Percentiles rank a stretch among this genome's conserved stretches.
phyloP scores from a whole-genome alignment of 306 rosid genomes.

The Carpinus viminea region DNA sequence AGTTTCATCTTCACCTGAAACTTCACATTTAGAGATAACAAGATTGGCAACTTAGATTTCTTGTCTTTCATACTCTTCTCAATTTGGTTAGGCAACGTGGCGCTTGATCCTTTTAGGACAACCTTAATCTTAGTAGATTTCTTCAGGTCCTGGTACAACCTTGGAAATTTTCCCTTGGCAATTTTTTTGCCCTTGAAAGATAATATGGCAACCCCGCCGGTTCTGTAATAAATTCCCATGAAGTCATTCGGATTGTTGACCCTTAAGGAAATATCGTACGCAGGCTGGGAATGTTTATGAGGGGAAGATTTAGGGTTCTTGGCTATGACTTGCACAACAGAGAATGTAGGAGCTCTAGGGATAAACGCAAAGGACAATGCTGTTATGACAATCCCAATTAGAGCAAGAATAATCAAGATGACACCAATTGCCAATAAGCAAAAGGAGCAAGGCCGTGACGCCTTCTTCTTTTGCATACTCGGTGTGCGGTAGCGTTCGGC shows the following conservation, averaged over 20 bases:
- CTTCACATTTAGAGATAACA: conserved; percentile 28
- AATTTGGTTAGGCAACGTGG: conserved; percentile 12
- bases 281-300: background rate
- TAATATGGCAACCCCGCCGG: background rate
- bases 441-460: background rate
- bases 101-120: conserved; percentile 15
- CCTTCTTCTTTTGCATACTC: background rate
- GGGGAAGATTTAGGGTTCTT: background rate
- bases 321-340: conserved; percentile 7
- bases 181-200: background rate
- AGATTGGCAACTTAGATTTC: conserved; percentile 3
- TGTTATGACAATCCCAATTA: conserved; percentile 23
- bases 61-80: conserved; percentile 9
- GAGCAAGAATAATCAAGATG: background rate
- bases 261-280: conserved; percentile 32
- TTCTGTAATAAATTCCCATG: conserved; percentile 14
- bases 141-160: conserved; percentile 1
- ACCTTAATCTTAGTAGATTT: conserved; percentile 7
- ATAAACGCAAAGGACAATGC: conserved; percentile 23
- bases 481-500: conserved; percentile 31
- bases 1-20: conserved; percentile 25
- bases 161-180: conserved; percentile 43
- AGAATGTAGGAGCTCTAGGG: conserved; percentile 43
- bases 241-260: conserved; percentile 35
- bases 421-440: background rate